These are phyloP conservation scores for Akanthomyces muscarius DNA, from an alignment of 2,329 filamentous ascomycete species.

Conservation along the genomic window DNA sequence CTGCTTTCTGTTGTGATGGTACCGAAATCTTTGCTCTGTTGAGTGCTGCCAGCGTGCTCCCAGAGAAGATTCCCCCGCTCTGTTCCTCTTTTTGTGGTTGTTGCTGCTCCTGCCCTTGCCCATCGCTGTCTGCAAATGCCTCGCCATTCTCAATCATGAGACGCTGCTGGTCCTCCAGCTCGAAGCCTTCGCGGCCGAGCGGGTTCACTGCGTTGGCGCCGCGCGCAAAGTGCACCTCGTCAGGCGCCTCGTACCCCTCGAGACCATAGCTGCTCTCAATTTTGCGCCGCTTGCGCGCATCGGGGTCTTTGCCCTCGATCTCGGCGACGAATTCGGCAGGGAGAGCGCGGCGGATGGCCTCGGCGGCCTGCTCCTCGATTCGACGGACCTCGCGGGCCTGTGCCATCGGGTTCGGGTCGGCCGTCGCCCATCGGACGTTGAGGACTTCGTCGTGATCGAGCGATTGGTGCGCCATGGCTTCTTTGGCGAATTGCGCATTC, in stretches of 20 bases:
- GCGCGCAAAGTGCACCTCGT: conserved; percentile 87
- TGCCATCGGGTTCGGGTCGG: conserved; percentile 91
- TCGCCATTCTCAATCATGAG: conserved; percentile 56
- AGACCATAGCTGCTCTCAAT: conserved; percentile 86
- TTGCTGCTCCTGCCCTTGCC: conserved; percentile 35
- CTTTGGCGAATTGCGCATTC: conserved; percentile 86
- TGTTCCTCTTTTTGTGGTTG: conserved; percentile 28
- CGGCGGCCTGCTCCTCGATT: conserved; percentile 94
- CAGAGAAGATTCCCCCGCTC: conserved; percentile 70
- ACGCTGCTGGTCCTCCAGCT: conserved; percentile 59
- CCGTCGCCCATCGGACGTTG: conserved; percentile 95
- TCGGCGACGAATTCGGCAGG: conserved; percentile 90
- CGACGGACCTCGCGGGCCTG: conserved; percentile 84
- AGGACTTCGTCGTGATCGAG: conserved; percentile 89
- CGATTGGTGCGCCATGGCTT: conserved; percentile 92
- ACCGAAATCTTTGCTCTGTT: conserved; percentile 54
- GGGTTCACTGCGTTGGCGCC: conserved; percentile 66
- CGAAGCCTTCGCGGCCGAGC: conserved; percentile 53
- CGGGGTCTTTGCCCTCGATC: conserved; percentile 85
- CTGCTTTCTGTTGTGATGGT: conserved; percentile 50
- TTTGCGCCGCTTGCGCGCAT: conserved; percentile 81
- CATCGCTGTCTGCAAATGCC: conserved; percentile 39
- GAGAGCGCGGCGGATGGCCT: conserved; percentile 82
- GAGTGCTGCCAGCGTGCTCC: conserved; percentile 75
- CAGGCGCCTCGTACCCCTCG: conserved; percentile 87